Base-by-base conservation (phyloP, 2,329 filamentous ascomycete species). In the Scopulariopsis brevicaulis region DNA sequence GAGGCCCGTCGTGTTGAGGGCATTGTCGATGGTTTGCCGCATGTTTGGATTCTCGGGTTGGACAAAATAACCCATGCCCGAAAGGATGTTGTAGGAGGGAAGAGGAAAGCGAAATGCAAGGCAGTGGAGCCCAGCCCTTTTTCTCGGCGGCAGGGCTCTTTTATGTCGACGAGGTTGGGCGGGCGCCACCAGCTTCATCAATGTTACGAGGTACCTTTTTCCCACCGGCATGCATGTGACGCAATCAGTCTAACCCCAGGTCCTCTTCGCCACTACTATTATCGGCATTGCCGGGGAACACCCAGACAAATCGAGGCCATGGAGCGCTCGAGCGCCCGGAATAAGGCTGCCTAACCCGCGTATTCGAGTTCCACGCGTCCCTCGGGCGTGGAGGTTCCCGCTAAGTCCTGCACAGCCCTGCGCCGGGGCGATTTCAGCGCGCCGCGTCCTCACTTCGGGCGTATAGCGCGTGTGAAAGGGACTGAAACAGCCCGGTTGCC, bases 1-100 rank as follows among this genome's bases (percentile, higher is more conserved):
- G 53, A 80, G 73, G 60, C 76, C 76, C 62, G 74, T 72, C 56
- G 76, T 76, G 58, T 75, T 74, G 58, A 80, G 65, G 54, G 77
- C 77, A 25, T 75, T 72, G 60, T 78, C 75, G 62, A 80, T 72
- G 25, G 74, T 59, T 51, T 61, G 60, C 34, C 61, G 57, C 55
- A 57, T 57, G 55, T 25, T 57, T 20, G 22, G 35, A n/a, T 32
- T 51, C 50, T 57, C 28, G 18, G 55, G 55, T 53, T 24, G 32
- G 48, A 57, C 55, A 43, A 53, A 25, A 35, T 52, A 57, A 25
- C 55, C 55, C 55, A 57, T 57, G 24, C 32, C 55, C 40, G 11
- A 14, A 24, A 25, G 34, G 34, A 32, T 28, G 25, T 53, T 15
- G 43, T 12, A 6, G 32, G 20, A n/a, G 28, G 25, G 53, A 51